Conservation (phyloP, 148 eudicot genomes). For the Chenopodium berlandieri region DNA sequence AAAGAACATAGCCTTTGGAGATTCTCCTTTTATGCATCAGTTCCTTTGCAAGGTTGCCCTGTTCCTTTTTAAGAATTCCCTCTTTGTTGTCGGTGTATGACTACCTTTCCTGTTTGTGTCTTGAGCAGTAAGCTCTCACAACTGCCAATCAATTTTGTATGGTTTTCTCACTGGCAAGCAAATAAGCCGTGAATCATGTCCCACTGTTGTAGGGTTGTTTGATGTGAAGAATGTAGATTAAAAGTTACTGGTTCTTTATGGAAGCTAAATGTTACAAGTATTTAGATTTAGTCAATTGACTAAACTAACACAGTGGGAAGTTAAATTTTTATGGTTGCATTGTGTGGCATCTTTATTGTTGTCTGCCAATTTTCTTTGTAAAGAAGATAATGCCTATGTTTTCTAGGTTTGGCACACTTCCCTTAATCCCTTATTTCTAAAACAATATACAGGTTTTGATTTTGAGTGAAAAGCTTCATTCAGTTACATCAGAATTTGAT, state of each 20-base stretch:
- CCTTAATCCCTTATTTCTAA: background rate
- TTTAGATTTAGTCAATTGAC: background rate
- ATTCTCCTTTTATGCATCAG: background rate
- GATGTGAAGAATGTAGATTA: background rate
- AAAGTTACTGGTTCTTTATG: background rate
- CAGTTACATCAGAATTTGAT: constrained; percentile 90
- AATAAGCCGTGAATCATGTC: background rate
- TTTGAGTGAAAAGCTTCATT: constrained; percentile 86
- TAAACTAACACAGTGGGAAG: too few species aligned
- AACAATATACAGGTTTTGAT: constrained; percentile 65
- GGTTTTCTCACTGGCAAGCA: background rate
- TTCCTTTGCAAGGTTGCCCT: background rate
- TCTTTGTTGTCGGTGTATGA: background rate
- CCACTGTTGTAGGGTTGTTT: background rate
- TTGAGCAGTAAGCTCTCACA: background rate
- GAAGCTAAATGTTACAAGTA: background rate
- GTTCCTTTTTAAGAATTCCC: background rate
- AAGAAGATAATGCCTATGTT: background rate
- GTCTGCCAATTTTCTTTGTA: background rate
- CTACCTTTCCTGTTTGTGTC: background rate
- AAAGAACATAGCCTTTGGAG: background rate
- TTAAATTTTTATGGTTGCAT: background rate
- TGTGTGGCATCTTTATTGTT: background rate
- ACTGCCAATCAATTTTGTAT: background rate
- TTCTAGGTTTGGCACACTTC: background rate